Percentiles rank a stretch among this genome's conserved stretches.
phyloP scores from a whole-genome alignment of 2,329 filamentous ascomycete genomes.

The Alternaria sp. region DNA sequence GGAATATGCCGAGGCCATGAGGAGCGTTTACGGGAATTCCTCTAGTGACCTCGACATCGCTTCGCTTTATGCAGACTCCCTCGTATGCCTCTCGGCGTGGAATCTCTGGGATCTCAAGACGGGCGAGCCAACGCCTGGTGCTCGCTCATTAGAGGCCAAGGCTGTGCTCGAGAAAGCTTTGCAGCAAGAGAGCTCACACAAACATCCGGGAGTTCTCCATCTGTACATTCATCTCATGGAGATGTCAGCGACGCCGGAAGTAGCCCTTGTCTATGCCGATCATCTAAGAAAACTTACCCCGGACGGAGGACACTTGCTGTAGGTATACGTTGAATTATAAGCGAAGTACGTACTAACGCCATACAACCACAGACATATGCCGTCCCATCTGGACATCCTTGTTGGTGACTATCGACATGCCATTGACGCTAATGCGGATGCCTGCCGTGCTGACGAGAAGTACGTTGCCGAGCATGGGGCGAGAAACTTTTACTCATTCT shows the following conservation, averaged over 20 bases:
- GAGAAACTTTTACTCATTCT: constrained; percentile 78
- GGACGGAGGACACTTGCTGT: constrained; percentile 72
- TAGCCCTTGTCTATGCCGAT: constrained; percentile 68
- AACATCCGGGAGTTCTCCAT: constrained; percentile 76
- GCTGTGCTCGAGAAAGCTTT: constrained; percentile 67
- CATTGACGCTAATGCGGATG: constrained; percentile 71
- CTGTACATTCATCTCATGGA: constrained; percentile 82
- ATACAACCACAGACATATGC: constrained; percentile 66
- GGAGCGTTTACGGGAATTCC: constrained; percentile 61
- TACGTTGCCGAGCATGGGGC: constrained; percentile 68
- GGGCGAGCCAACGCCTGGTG: constrained; percentile 63
- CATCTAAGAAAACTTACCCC: constrained; percentile 70
- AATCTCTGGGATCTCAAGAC: constrained; percentile 68
- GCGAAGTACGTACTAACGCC: background rate
- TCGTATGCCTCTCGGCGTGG: constrained; percentile 74
- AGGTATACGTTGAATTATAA: background rate
- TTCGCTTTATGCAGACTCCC: constrained; percentile 68
- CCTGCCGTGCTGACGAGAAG: constrained; percentile 72
- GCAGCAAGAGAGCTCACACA: constrained; percentile 54
- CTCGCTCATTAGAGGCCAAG: constrained; percentile 67
- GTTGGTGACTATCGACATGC: constrained; percentile 74
- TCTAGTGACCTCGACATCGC: constrained; percentile 69
- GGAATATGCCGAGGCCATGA: constrained; percentile 70
- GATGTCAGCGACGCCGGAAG: constrained; percentile 73
- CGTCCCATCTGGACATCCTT: constrained; percentile 77